phyloP scores from a whole-genome alignment of 768 basidiomycete genomes.

The Boletus rubroflammeus region DNA sequence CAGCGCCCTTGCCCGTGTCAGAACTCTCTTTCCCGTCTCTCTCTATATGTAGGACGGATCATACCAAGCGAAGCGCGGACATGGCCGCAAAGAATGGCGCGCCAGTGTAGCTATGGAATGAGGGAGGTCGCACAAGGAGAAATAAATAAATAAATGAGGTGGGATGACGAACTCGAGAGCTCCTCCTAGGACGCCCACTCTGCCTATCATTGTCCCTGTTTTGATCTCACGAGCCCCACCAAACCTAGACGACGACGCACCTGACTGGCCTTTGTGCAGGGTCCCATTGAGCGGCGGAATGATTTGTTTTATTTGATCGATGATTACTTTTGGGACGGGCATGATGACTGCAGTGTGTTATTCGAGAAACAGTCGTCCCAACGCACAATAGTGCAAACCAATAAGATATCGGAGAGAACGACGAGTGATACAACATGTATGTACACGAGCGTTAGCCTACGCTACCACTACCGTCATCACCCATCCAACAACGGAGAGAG shows the following conservation, averaged over 20 bases:
- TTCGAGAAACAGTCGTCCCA: neutral
- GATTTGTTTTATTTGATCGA: constrained; percentile 73
- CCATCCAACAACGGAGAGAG: constrained; percentile 3
- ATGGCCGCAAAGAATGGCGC: constrained; percentile 96
- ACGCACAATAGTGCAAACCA: neutral
- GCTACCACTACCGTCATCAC: constrained; percentile 4
- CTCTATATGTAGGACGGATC: neutral
- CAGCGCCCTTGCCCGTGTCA: constrained; percentile 63
- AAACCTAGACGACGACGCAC: constrained; percentile 35
- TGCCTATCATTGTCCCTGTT: constrained; percentile 47
- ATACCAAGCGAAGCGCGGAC: constrained; percentile 79
- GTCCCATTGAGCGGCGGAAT: constrained; percentile 88
- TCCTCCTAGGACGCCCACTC: constrained; percentile 92
- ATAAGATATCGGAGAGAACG: constrained; percentile 18
- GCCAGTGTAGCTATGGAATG: constrained; percentile 80
- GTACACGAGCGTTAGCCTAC: constrained; percentile 17
- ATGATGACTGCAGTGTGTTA: too few species aligned
- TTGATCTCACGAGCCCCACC: neutral
- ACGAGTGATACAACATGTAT: constrained; percentile 27
- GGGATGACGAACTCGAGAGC: constrained; percentile 72
- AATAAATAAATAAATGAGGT: neutral
- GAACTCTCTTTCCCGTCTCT: neutral
- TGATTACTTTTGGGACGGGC: constrained; percentile 57
- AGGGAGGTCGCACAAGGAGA: neutral
- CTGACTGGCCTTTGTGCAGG: constrained; percentile 94